Conservation (phyloP, 108 stramenopile species). For the Schizochytrium sp. region DNA sequence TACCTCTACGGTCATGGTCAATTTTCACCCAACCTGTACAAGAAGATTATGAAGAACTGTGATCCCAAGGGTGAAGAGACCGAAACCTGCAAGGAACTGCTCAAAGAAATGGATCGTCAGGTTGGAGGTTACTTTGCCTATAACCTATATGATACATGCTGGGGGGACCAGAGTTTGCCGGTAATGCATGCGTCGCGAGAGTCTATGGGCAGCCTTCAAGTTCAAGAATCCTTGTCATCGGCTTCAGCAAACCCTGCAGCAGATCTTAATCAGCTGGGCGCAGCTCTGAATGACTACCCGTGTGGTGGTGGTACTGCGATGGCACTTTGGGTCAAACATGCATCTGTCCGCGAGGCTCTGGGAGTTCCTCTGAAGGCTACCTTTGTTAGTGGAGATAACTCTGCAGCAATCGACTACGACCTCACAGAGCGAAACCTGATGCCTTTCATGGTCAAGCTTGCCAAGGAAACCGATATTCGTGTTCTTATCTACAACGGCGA, state of each 20-base stretch:
- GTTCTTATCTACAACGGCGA: constrained; percentile 86
- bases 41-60: constrained; percentile 75
- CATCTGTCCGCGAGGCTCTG: constrained; percentile 77
- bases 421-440: constrained; percentile 79
- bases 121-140: constrained; percentile 83
- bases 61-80: constrained; percentile 14
- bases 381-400: constrained; percentile 81
- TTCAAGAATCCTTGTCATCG: background rate
- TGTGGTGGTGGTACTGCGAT: constrained; percentile 79
- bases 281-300: constrained; percentile 79
- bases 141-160: constrained; percentile 82
- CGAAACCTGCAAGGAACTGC: constrained; percentile 70
- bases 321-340: constrained; percentile 71
- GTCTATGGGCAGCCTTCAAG: background rate
- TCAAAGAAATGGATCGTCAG: constrained; percentile 68
- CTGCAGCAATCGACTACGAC: constrained; percentile 74
- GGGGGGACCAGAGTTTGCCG: constrained; percentile 74
- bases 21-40: constrained; percentile 75
- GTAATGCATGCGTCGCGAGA: background rate
- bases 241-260: background rate
- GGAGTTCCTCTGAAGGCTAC: constrained; percentile 69
- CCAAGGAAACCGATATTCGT: constrained; percentile 63
- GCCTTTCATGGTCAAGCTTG: constrained; percentile 73
- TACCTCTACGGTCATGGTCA: constrained; percentile 85
- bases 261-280: background rate